Evolutionary conservation across 192 early-diverging fungal genomes (phyloP).

Genomic region (Rhizophagus sp.): DNA sequence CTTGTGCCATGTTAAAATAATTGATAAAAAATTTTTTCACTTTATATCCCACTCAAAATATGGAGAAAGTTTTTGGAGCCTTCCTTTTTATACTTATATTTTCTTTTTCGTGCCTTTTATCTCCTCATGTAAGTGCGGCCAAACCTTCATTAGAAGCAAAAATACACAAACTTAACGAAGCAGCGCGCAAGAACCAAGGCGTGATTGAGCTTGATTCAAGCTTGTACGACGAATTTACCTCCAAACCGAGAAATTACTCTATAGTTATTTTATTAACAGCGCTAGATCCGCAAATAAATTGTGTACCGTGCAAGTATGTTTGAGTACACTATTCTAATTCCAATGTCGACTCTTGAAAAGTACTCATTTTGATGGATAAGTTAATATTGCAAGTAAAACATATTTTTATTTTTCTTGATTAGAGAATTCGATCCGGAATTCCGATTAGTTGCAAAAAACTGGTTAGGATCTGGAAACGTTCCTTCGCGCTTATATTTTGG

Average conservation of each 20-base stretch:
- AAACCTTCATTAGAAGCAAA: conserved; percentile 31
- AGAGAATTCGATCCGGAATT: conserved; percentile 75
- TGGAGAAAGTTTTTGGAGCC: neutral
- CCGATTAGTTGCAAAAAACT: conserved; percentile 57
- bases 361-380: neutral
- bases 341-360: neutral
- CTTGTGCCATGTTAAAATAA: no score
- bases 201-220: conserved; percentile 58
- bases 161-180: conserved; percentile 27
- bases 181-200: conserved; percentile 34
- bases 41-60: neutral
- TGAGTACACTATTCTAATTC: no score
- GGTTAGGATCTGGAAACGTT: conserved; percentile 39
- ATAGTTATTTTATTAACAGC: conserved; percentile 70
- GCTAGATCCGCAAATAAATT: conserved; percentile 58
- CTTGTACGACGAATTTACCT: conserved; percentile 56
- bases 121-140: neutral
- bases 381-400: neutral
- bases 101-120: neutral
- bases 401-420: neutral
- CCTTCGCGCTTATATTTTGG: conserved; percentile 61
- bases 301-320: conserved; percentile 72
- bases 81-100: neutral
- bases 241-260: conserved; percentile 69
- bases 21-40: no score